Base-by-base conservation (phyloP, 768 basidiomycete species). In the Strobilomyces dryophilus region DNA sequence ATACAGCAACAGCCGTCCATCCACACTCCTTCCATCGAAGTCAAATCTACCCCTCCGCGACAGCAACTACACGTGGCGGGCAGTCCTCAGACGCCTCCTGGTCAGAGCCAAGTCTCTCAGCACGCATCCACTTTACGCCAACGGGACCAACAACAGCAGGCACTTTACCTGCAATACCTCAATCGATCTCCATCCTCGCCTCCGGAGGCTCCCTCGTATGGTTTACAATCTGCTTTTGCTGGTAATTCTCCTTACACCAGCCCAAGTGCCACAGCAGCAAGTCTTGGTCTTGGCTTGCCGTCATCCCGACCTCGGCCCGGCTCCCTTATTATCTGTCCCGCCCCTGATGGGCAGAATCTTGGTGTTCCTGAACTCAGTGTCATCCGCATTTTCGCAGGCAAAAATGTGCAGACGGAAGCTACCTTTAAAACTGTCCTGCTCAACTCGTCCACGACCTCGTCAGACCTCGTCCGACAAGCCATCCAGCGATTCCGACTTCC, bases 381-480 rank as follows among this genome's bases (percentile, higher is more conserved):
- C 56, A 86, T 99, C 47, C 89, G 97, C 24, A 84, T 99, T 36
- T 99, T 99, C 65, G 95, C 95, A 0, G 97, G 95, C 27, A 84
- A 87, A 59, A 79, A 91, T 59, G 67, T 98, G 57, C 85, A 93
- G 66, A 92, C 93, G 0, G 95, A 98, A 61, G 92, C 94, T 2
- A 97, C 95, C 6, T 99, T 99, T 80, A 98, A 98, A 75, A 98
- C 97, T 7, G 97, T 95, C 1, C 73, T 98, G 17, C 79, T 98
- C 51, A 98, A 95, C 62, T 75, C 88, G 5, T 84, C 84, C 1
- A 98, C 95, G 0, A 89, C 87, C 0, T 82, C 92, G 0, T 73
- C 77, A 0, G 95, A 97, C 54, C 82, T 99, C 39, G 80, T 98
- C 47, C 79, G 82, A 52, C 97, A 99, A 73, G 92, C 95, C 7